Conservation (phyloP, 2,329 filamentous ascomycete genomes). For the Colletotrichum sp. region DNA sequence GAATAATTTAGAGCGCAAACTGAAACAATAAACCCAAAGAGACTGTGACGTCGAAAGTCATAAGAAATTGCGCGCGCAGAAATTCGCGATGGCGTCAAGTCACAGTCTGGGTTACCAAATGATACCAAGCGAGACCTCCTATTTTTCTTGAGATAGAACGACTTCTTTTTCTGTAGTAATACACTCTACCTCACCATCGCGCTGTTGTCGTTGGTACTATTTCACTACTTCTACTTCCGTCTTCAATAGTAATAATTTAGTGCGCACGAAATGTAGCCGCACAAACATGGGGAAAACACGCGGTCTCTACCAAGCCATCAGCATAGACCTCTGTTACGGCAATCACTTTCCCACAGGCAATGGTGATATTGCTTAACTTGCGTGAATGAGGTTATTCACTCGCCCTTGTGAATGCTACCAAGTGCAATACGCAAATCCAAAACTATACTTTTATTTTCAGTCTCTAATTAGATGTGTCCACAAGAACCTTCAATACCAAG, state of each 20-base stretch:
- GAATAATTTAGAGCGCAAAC: neutral
- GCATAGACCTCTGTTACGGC: neutral
- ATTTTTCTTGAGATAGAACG: too few relatives aligned
- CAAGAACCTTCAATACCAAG: slow-evolving; percentile 77
- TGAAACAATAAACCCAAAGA: neutral
- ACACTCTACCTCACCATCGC: too few relatives aligned
- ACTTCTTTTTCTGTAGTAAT: too few relatives aligned
- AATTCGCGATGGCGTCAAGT: neutral
- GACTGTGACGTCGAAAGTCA: neutral
- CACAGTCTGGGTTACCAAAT: too few relatives aligned
- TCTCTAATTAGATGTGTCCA: slow-evolving; percentile 44
- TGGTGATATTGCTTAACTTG: neutral
- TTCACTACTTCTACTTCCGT: too few relatives aligned
- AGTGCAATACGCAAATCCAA: neutral
- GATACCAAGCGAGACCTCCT: too few relatives aligned
- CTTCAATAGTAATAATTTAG: too few relatives aligned
- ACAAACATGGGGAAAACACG: too few relatives aligned
- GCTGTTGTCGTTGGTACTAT: too few relatives aligned
- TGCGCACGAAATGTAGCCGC: too few relatives aligned
- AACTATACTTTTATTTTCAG: neutral
- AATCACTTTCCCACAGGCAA: neutral
- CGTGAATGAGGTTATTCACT: neutral
- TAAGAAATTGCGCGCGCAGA: neutral
- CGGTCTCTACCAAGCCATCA: neutral
- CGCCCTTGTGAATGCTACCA: neutral